These are phyloP conservation scores for Scheffersomyces parashehatae DNA, from an alignment of 1,139 yeast species.

Conservation along the genomic window DNA sequence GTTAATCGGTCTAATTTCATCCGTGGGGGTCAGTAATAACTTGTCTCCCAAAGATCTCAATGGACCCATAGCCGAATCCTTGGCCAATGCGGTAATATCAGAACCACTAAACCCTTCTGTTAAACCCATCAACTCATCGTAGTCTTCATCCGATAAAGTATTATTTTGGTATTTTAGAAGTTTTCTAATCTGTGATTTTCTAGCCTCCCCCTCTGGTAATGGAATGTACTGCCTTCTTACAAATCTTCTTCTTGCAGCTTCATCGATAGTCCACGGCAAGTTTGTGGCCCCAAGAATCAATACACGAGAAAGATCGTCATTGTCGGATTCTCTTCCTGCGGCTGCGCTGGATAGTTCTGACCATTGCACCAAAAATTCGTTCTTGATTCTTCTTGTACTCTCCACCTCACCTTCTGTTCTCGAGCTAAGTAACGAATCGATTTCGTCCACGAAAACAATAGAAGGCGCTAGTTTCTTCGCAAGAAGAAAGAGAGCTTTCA, in stretches of 20 bases:
- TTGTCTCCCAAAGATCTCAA: slow-evolving; percentile 87
- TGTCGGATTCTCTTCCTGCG: slow-evolving; percentile 61
- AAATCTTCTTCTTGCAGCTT: slow-evolving; percentile 94
- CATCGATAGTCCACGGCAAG: slow-evolving; percentile 97
- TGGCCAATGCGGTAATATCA: slow-evolving; percentile 92
- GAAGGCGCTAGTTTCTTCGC: slow-evolving; percentile 91
- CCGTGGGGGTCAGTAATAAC: slow-evolving; percentile 79
- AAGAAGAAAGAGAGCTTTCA: slow-evolving; percentile 79
- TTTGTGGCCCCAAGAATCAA: slow-evolving; percentile 94
- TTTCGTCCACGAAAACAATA: slow-evolving; percentile 94
- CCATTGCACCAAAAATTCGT: slow-evolving; percentile 96
- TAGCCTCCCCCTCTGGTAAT: slow-evolving; percentile 83
- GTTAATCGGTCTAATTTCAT: slow-evolving; percentile 78
- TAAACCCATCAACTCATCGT: slow-evolving; percentile 55
- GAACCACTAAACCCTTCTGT: slow-evolving; percentile 91
- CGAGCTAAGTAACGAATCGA: slow-evolving; percentile 84
- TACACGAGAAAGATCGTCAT: slow-evolving; percentile 58
- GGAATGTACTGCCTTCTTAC: slow-evolving; percentile 94
- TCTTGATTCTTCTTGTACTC: slow-evolving; percentile 86
- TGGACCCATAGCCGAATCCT: slow-evolving; percentile 99
- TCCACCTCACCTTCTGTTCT: slow-evolving; percentile 91
- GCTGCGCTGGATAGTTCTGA: slow-evolving; percentile 92
- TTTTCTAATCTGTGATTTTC: slow-evolving; percentile 70
- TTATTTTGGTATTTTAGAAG: slow-evolving; percentile 77
- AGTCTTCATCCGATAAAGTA: slow-evolving; percentile 63